Evolutionary conservation across 441 rosid species (phyloP), one percentile per base, ranked within the genome.

Genomic region (Pelargonium australe): DNA sequence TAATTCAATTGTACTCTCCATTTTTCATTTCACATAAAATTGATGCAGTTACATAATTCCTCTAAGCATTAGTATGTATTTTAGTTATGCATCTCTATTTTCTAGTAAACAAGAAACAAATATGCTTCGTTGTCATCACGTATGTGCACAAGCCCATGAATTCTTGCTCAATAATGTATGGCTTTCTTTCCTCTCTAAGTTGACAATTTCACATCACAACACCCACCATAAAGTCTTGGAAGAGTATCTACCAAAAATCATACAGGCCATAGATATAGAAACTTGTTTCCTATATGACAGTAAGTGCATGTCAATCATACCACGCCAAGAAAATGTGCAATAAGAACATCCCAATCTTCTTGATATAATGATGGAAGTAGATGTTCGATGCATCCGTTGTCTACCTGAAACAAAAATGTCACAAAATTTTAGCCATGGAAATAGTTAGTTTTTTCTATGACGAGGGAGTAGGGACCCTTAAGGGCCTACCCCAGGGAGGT

Each of bases 311-410:
- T 17, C 67, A 74, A 76, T 69, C 85, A 79, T 89, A 95, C 99
- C 93, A 90, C 92, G 7, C 99, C 99, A 13, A 95, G 99, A 82
- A 95, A 95, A 85, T 95, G 99, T 0, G 96, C 95, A 78, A 95
- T 88, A 25, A 95, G 96, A 64, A 92, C 97, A 80, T 92, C 97
- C 98, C 98, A 95, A 72, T 95, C 95, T 70, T 90, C 89, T 78
- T 86, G 49, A 72, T 85, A 77, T 20, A 92, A 80, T n/a, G 93
- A 79, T 13, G 98, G 98, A 64, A 92, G 70, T 63, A 95, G 77
- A 71, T 92, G 86, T 49, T 92, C 92, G 66, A 87, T 85, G 84
- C 99, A 95, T 77, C 99, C 99, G 43, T 87, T 87, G 74, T 95
- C 98, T 57, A 92, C 99, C 98, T 95, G 81, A 58, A 71, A 68